A percentile compares a stretch with the other conserved stretches of the same genome.
phyloP scores from a whole-genome alignment of 2,329 filamentous ascomycete species.

The Diaporthe vexans region DNA sequence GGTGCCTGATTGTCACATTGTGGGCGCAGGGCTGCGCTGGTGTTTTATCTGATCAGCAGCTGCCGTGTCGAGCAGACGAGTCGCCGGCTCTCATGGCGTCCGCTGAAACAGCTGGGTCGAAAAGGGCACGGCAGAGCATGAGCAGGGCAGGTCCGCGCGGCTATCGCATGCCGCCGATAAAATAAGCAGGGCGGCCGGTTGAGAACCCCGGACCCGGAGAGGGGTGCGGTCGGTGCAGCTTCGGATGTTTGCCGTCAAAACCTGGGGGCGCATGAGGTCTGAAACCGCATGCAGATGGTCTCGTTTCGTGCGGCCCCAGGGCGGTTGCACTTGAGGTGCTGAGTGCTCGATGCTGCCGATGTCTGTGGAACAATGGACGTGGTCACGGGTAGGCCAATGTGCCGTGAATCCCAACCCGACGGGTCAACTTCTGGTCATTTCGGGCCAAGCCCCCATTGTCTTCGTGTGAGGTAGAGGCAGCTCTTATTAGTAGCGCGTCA shows the following conservation, averaged over 20 bases:
- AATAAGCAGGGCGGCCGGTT: neutral
- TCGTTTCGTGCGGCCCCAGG: conserved; percentile 27
- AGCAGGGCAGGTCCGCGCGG: conserved; percentile 16
- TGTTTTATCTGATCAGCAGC: conserved; percentile 30
- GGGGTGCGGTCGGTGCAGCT: conserved; percentile 5
- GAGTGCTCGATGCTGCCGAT: neutral
- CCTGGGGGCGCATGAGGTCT: conserved; percentile 30
- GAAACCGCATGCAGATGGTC: conserved; percentile 24
- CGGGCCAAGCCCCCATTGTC: neutral
- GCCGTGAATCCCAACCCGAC: conserved; percentile 7
- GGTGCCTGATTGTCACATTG: neutral
- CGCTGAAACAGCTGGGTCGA: conserved; percentile 24
- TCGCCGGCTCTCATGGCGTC: conserved; percentile 4
- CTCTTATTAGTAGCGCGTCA: conserved; percentile 16
- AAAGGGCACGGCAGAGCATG: conserved; percentile 18
- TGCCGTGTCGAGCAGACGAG: conserved; percentile 15
- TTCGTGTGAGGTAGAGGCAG: neutral
- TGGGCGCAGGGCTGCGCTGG: conserved; percentile 28
- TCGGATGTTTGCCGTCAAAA: conserved; percentile 29
- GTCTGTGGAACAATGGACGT: neutral
- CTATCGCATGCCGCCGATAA: conserved; percentile 14
- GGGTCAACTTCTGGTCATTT: neutral
- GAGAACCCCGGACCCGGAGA: conserved; percentile 12
- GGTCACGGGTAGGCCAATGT: neutral
- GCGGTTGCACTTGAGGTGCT: conserved; percentile 13